Evolutionary conservation across 2,329 filamentous ascomycete species (phyloP), one percentile per base, ranked within the genome.

Genomic region (Diaporthe aspalathi): DNA sequence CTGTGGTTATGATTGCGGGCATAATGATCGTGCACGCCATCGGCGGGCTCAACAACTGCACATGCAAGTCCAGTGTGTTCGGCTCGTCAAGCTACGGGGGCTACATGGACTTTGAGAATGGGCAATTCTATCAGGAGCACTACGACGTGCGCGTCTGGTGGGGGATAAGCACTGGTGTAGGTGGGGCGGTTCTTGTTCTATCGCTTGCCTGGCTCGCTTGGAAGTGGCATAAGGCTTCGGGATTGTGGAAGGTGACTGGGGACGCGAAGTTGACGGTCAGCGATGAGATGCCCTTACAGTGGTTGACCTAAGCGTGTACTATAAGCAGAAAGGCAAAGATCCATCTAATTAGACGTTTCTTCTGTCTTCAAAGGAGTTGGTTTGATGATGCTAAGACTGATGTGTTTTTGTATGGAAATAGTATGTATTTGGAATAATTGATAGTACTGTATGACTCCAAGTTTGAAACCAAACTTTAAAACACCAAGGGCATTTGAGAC

Each of bases 181-280:
- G 56, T 5, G 56, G 56, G 1, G 40, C 38, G 17, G 40, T 47
- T 17, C 56, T 62, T 45, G 22, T 45, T n/a, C 8, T 62, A 9
- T 45, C 56, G 17, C 56, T 62, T 47, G 56, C 40, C 47, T 62
- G 56, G 56, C 56, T 62, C 5, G 56, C 56, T 32, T 62, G 56
- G 56, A 62, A 62, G 45, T 62, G 56, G 56, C 56, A 62, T n/a
- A 62, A 62, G 17, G 38, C 56, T 4, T 62, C 56, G 0, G 56
- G 56, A 4, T 40, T 62, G n/a, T 62, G 56, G 56, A 62, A 62
- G 17, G 56, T 62, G 17, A 47, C 38, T n/a, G 57, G 57, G 6
- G 57, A 63, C 16, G 49, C 57, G 3, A 63, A 63, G 57, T 17
- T 63, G 57, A 49, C 57, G 6, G 57, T 63, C 20, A 49, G 40